Evolutionary conservation across 352 stramenopile genomes (phyloP), one percentile per base, ranked within the genome.

Genomic region (Lagenidium giganteum): DNA sequence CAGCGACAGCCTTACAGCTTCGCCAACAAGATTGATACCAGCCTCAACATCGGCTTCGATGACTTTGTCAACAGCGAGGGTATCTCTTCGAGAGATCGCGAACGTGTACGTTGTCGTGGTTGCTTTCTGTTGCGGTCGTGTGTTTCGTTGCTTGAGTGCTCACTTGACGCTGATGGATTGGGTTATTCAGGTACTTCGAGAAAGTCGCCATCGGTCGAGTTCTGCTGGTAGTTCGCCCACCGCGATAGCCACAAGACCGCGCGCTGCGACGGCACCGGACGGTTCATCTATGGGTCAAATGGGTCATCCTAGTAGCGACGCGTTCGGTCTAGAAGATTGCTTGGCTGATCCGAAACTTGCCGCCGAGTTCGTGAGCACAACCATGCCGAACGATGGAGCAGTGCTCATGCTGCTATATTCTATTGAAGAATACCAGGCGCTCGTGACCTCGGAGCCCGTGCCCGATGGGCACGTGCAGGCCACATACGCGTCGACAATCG

Each of bases 351-450:
- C 62, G 17, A 77, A 77, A 32, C 42, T 71, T 11, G 61, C 62
- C 0, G 66, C 66, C 6, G 66, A 77, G 35, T 73, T 77, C 34
- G 57, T 71, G 9, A 71, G 55, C 42, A 54, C 48, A 2, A 34
- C 53, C 13, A 30, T 77, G 18, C 59, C 66, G 5, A 48, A 59
- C 2, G 59, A 77, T 21, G 48, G 60, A n/a, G 54, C 47, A 21
- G 37, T 73, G 8, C 54, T 77, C 6, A 54, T 56, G 31, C 31
- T 73, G 12, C 28, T 71, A 7, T 73, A 69, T 24, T 72, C 62
- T 0, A 64, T 77, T 28, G 55, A 77, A 27, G 66, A 77, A 27
- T 73, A 61, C 28, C 62, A 77, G 24, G 35, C 47, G n/a, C 51
- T 73, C n/a, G 47, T 64, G 4, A 64, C 53, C 17, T 42, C 30